phyloP scores from a whole-genome alignment of 345 rosid species.

The Excoecaria agallocha region DNA sequence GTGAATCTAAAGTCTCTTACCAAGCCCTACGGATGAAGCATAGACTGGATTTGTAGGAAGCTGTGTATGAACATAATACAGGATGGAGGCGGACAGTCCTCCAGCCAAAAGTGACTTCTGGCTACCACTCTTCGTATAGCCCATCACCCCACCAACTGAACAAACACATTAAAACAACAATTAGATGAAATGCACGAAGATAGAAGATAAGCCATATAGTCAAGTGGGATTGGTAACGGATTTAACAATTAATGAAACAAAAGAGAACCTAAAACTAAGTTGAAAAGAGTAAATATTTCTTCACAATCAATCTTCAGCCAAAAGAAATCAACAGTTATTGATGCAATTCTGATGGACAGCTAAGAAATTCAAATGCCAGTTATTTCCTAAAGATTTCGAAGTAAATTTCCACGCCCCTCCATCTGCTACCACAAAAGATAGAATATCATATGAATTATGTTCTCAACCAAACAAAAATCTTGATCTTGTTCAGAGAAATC shows the following conservation, averaged over 20 bases:
- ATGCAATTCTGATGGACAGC: neutral
- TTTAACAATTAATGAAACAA: neutral
- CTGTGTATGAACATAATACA: slow-evolving; percentile 64
- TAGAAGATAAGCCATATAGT: neutral
- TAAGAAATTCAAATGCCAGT: neutral
- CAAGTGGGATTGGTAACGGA: neutral
- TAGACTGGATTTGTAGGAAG: slow-evolving; percentile 70
- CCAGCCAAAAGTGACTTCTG: slow-evolving; percentile 78
- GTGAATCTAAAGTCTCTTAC: slow-evolving; percentile 35
- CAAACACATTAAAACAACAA: neutral
- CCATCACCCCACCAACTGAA: slow-evolving; percentile 84
- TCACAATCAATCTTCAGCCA: neutral
- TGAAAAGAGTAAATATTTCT: neutral
- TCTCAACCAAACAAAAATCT: neutral
- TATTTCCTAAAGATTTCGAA: neutral
- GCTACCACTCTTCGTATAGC: slow-evolving; percentile 82
- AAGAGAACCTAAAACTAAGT: neutral
- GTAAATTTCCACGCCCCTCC: neutral
- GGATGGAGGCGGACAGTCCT: slow-evolving; percentile 63
- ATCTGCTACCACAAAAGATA: neutral
- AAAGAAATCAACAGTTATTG: neutral
- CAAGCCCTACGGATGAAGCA: slow-evolving; percentile 81
- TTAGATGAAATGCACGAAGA: neutral
- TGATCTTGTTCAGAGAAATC: neutral
- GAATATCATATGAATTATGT: neutral